These are phyloP conservation scores for Pseudonitzschia multiseries DNA, from an alignment of 108 stramenopile genomes.

Conservation along the genomic window DNA sequence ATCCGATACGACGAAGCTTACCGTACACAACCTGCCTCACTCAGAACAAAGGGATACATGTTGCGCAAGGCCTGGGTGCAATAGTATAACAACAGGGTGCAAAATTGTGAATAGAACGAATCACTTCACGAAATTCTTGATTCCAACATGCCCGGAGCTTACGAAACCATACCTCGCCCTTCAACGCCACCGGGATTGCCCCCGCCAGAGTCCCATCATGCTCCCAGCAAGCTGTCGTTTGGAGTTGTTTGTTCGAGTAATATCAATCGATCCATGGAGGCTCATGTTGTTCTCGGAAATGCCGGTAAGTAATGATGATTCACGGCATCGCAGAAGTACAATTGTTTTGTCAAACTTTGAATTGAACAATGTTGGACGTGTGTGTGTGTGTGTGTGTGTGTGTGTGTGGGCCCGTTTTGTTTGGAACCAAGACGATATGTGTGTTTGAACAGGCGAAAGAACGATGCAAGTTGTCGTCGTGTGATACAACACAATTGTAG, in stretches of 20 bases:
- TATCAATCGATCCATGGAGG: slow-evolving; percentile 94
- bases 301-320: slow-evolving; percentile 51
- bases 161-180: slow-evolving; percentile 60
- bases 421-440: no score
- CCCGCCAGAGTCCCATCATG: slow-evolving; percentile 52
- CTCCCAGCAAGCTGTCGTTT: slow-evolving; percentile 67
- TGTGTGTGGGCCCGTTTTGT: no score
- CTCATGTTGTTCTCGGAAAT: slow-evolving; percentile 84
- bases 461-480: no score
- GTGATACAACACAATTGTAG: background rate
- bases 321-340: no score
- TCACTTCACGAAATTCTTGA: background rate
- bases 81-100: background rate
- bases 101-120: background rate
- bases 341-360: no score
- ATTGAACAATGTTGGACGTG: no score
- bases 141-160: slow-evolving; percentile 2
- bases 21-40: no score
- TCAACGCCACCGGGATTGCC: slow-evolving; percentile 79
- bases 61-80: no score
- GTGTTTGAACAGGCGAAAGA: no score
- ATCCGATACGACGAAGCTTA: no score
- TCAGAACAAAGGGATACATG: no score
- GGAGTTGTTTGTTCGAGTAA: slow-evolving; percentile 90
- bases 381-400: no score